Base-by-base conservation (phyloP, 2,329 filamentous ascomycete genomes). In the Aspergillus sergii region DNA sequence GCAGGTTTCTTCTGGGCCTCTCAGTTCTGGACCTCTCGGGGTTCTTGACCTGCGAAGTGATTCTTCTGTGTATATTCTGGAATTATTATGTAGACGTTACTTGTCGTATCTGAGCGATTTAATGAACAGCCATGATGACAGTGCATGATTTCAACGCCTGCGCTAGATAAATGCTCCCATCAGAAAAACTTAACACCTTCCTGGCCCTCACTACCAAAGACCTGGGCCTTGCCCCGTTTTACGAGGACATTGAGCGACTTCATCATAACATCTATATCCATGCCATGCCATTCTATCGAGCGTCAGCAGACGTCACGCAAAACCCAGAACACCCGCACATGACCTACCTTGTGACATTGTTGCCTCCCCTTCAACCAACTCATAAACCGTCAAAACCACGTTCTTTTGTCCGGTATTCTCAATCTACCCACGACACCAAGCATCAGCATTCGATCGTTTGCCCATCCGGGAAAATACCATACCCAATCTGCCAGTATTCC, bases 181-280 rank as follows among this genome's bases (percentile, higher is more conserved):
- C 82, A 97, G 76, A 98, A 98, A 82, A 99, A 98, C 82, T 99
- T 99, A 68, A 98, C 93, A 72, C 95, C 95, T 73, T 91, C 88
- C 64, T 92, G 91, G 75, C 94, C 93, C 72, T 94, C 93, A 59
- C 88, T 87, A 39, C 94, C 94, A 80, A 99, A 98, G 30, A 98
- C 88, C 78, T 98, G 94, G 16, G 94, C 94, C 80, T 91, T 96
- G 69, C 93, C 93, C 66, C 90, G 87, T 84, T 96, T 97, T 41
- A 96, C 94, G 56, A 97, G 84, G 57, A 95, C 84, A 64, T 87
- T 86, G 56, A 99, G 83, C 43, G 92, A 90, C 77, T 90, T 93
- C 69, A 91, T 86, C 72, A 99, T 84, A 65, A 97, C 78, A 28
- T 93, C 92, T 53, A 85, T 83, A 75, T 98, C 94, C 83, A 99